phyloP scores from a whole-genome alignment of 305 asterid genomes.

The Ruellia speciosa region DNA sequence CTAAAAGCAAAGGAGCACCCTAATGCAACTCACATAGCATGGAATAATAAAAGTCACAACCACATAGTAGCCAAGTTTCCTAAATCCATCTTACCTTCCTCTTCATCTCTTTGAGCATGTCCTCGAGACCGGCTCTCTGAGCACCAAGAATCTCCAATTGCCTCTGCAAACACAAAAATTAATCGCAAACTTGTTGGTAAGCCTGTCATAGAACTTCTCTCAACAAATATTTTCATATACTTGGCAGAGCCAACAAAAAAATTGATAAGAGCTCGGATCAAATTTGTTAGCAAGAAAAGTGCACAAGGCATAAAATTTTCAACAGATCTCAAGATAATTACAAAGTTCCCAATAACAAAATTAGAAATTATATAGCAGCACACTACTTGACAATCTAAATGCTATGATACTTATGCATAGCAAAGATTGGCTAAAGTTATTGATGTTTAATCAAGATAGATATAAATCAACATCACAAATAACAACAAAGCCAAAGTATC shows the following conservation, averaged over 20 bases:
- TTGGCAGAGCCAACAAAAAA: too few species aligned
- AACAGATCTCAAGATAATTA: slow-evolving; percentile 12
- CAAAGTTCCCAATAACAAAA: not conserved
- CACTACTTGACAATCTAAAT: slow-evolving; percentile 4
- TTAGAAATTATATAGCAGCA: not conserved
- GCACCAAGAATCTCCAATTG: slow-evolving; percentile 94
- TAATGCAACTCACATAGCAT: slow-evolving; percentile 6
- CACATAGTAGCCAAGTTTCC: slow-evolving; percentile 16
- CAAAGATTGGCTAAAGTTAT: slow-evolving; percentile 12
- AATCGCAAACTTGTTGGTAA: slow-evolving; percentile 17
- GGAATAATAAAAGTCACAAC: not conserved
- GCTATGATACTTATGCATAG: slow-evolving; percentile 9
- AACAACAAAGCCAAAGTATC: not conserved
- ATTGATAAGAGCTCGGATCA: not conserved
- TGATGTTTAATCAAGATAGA: slow-evolving; percentile 3
- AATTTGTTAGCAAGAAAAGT: not conserved
- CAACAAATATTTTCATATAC: too few species aligned
- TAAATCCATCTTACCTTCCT: slow-evolving; percentile 57
- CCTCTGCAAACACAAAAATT: slow-evolving; percentile 45
- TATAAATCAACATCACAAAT: not conserved
- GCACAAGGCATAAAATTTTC: not conserved
- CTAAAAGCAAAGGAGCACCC: slow-evolving; percentile 10
- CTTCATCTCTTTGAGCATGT: slow-evolving; percentile 99
- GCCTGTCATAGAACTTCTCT: too few species aligned
- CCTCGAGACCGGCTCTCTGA: slow-evolving; percentile 98